phyloP scores from a whole-genome alignment of 2,329 filamentous ascomycete species.

The Aspergillus sp. region DNA sequence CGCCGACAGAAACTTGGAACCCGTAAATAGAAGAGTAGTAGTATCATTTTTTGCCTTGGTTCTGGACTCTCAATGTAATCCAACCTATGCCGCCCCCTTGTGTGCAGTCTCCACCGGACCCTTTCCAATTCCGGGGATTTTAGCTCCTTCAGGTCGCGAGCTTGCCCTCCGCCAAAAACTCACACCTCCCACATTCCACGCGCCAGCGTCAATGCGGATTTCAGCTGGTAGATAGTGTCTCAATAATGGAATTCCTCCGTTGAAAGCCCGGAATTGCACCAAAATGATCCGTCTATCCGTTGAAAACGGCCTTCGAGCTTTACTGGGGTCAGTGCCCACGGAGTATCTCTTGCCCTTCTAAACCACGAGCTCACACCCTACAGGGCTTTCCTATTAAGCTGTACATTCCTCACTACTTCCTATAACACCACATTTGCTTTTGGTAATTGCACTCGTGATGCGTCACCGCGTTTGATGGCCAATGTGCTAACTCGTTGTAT shows the following conservation, averaged over 20 bases:
- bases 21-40: too few species aligned
- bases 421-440: conserved; percentile 41
- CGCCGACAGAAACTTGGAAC: too few species aligned
- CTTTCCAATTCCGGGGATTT: neutral
- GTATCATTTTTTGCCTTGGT: neutral
- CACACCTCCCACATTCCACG: neutral
- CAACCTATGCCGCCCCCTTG: conserved; percentile 4
- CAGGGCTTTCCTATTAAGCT: conserved; percentile 36
- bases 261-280: conserved; percentile 13
- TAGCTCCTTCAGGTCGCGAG: neutral
- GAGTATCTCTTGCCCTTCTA: neutral
- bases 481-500: conserved; percentile 18
- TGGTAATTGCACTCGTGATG: conserved; percentile 23
- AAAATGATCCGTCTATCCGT: conserved; percentile 29
- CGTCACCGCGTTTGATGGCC: conserved; percentile 20
- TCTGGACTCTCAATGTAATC: neutral
- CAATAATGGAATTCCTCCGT: conserved; percentile 16
- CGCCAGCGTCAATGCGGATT: conserved; percentile 7
- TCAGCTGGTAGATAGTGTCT: neutral
- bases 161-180: neutral
- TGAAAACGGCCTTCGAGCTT: conserved; percentile 33
- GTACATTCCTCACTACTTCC: conserved; percentile 34
- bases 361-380: conserved; percentile 19
- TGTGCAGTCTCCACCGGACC: neutral
- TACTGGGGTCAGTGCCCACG: conserved; percentile 29